Evolutionary conservation across 345 rosid species (phyloP).

Genomic region (Barbarea vulgaris): DNA sequence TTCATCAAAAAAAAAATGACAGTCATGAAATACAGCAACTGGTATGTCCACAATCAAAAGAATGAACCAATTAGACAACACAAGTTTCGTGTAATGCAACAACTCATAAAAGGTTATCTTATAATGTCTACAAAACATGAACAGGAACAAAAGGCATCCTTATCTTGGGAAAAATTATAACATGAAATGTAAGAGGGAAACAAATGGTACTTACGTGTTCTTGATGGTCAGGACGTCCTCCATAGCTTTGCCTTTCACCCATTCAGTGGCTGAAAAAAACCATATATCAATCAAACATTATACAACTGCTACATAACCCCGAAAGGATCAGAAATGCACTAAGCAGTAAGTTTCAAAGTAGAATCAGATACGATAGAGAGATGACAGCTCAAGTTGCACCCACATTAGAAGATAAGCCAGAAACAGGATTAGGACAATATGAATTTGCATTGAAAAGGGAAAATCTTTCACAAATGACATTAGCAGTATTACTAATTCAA

Average conservation of each 20-base stretch:
- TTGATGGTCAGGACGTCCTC: constrained; percentile 88
- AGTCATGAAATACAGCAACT: background rate
- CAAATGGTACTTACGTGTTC: constrained; percentile 69
- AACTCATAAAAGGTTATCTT: background rate
- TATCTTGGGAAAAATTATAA: background rate
- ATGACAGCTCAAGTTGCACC: background rate
- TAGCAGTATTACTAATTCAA: background rate
- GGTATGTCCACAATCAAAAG: background rate
- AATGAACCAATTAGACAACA: background rate
- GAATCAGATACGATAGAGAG: background rate
- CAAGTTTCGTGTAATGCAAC: background rate
- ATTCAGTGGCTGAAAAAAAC: constrained; percentile 70
- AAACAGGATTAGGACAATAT: background rate
- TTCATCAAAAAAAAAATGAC: background rate
- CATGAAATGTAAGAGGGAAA: constrained; percentile 4
- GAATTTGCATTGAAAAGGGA: background rate
- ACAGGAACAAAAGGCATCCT: constrained; percentile 1
- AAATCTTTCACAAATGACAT: background rate
- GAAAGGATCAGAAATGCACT: background rate
- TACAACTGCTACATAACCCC: background rate
- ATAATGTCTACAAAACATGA: background rate
- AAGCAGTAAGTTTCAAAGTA: background rate
- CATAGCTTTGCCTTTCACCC: constrained; percentile 98
- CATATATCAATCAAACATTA: constrained; percentile 12
- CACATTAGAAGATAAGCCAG: background rate